Evolutionary conservation across 1,284 basidiomycete genomes (phyloP), one percentile per base, ranked within the genome.

Genomic region (Rhodotorula sp.): DNA sequence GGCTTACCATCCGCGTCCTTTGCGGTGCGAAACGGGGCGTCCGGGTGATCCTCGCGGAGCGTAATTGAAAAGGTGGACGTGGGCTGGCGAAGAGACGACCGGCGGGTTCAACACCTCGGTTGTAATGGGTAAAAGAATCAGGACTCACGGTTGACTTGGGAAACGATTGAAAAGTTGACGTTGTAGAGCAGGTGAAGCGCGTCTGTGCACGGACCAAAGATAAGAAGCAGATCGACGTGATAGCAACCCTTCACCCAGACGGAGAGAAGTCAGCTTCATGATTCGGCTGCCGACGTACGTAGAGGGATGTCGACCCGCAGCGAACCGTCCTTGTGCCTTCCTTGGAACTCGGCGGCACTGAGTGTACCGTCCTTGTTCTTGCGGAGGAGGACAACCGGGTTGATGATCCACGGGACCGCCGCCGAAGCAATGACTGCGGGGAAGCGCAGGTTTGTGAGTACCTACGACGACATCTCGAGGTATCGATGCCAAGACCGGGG

Each of bases 1-100:
- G 18, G 14, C 53, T 3, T 6, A 54, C 53, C 94, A 96, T 4
- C 93, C 94, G 87, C 93, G 95, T 66, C 92, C 92, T 79, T 90
- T 92, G 22, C 91, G 85, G 80, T 95, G 93, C 10, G 91, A 91
- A 2, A 97, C 95, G 0, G 95, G 95, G 77, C 89, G 89, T 42
- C 95, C 95, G 5, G 95, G 93, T 0, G 93, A 93, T 6, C 95
- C 95, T 76, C 92, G 86, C 44, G 93, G 91, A 1, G 93, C 93
- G 78, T 97, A 98, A 83, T 96, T 95, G 83, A 99, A 99, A n/a
- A 98, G 78, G 80, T 98, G 95, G 18, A 99, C 93, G 80, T 99
- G 96, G 0, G 72, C 59, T 60, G 59, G 29, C 24, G 53, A 17
- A 42, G 22, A 10, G 22, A 57, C 22, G n/a, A 42, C 17, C 42